Conservation (phyloP, 2,329 filamentous ascomycete species). For the Fusarium sp. region DNA sequence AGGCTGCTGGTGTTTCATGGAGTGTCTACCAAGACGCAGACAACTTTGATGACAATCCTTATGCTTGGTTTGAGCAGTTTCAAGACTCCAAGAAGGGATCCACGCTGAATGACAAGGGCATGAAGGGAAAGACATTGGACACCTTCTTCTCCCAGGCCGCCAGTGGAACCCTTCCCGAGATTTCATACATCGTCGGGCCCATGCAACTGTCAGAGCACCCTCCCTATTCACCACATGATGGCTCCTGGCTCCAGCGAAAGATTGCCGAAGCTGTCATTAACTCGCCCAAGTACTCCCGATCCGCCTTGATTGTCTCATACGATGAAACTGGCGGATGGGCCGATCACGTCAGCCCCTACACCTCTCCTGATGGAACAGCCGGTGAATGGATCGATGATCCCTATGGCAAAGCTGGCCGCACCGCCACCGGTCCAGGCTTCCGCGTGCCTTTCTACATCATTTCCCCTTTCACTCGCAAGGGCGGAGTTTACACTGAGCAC, state of each 20-base stretch:
- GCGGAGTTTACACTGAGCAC: conserved; percentile 11
- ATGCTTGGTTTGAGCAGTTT: conserved; percentile 23
- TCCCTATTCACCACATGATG: background rate
- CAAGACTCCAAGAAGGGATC: conserved; percentile 3
- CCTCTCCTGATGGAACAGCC: background rate
- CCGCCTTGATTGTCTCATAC: background rate
- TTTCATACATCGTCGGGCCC: conserved; percentile 8
- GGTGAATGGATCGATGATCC: conserved; percentile 21
- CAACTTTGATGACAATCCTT: conserved; percentile 18
- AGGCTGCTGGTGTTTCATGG: conserved; percentile 16
- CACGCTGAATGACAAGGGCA: background rate
- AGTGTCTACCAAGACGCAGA: conserved; percentile 14
- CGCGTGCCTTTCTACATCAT: conserved; percentile 17
- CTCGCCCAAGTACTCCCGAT: conserved; percentile 11
- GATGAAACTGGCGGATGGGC: conserved; percentile 16
- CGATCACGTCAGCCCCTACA: conserved; percentile 2
- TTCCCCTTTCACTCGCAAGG: conserved; percentile 4
- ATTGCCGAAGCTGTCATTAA: conserved; percentile 13
- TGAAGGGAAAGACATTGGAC: conserved; percentile 4
- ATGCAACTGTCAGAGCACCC: conserved; percentile 19
- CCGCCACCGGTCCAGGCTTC: background rate
- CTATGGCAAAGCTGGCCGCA: background rate
- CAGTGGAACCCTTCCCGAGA: background rate
- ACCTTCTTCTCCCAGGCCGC: background rate
- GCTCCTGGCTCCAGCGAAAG: conserved; percentile 4